phyloP scores from a whole-genome alignment of 108 stramenopile genomes.

The Conticribra weissflogii region DNA sequence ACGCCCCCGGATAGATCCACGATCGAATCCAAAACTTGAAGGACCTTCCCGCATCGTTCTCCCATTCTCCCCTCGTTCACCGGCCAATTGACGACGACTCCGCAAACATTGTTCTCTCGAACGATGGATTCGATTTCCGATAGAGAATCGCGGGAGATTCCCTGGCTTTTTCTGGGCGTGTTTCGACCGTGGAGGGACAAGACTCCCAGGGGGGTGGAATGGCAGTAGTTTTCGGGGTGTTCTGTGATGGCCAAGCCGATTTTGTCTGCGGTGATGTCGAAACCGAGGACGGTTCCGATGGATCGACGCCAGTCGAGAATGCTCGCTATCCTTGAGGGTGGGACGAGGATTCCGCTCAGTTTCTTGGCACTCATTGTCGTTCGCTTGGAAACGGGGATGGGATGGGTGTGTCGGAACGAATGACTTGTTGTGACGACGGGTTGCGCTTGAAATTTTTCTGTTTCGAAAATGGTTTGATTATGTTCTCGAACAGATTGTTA shows the following conservation, averaged over 20 bases:
- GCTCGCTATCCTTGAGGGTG: conserved; percentile 43
- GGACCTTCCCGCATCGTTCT: conserved; percentile 46
- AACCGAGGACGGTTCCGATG: conserved; percentile 36
- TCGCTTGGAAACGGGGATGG: neutral
- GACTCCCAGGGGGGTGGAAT: conserved; percentile 20
- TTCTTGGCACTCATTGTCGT: conserved; percentile 42
- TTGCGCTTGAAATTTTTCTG: too few relatives aligned
- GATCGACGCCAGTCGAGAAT: conserved; percentile 44
- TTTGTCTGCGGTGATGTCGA: conserved; percentile 36
- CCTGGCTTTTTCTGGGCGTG: conserved; percentile 12
- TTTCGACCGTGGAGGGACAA: conserved; percentile 7
- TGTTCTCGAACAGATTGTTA: too few relatives aligned
- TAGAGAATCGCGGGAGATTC: conserved; percentile 21
- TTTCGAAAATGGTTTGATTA: too few relatives aligned
- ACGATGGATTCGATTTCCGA: conserved; percentile 37
- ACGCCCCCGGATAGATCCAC: conserved; percentile 40
- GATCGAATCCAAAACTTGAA: conserved; percentile 40
- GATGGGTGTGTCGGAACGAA: too few relatives aligned
- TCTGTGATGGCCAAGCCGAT: conserved; percentile 43
- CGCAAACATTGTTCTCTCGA: conserved; percentile 40
- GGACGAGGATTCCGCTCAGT: conserved; percentile 34
- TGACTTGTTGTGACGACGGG: too few relatives aligned
- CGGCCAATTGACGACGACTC: conserved; percentile 50
- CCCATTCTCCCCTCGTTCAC: conserved; percentile 41
- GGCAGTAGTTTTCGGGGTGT: conserved; percentile 33